Conservation (phyloP, 108 stramenopile genomes). For the Pseudonitzschia delicatissima region DNA sequence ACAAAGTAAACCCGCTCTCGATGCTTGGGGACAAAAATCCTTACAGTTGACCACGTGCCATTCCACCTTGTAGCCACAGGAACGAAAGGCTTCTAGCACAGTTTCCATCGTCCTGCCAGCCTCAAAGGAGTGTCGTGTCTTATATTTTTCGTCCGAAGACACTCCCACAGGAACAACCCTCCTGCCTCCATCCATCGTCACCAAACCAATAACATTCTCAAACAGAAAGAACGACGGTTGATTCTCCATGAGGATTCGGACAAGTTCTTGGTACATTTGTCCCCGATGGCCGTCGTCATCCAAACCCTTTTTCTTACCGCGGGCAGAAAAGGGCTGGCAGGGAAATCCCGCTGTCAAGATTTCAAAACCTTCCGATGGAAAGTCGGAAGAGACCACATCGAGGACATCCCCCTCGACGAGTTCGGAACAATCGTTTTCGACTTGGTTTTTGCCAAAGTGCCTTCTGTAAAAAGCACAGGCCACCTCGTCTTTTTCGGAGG, state of each 20-base stretch:
- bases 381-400: constrained; percentile 27
- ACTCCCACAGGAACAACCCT: no score
- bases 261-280: constrained; percentile 26
- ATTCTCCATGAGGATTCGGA: constrained; percentile 18
- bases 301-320: constrained; percentile 10
- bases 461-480: constrained; percentile 42
- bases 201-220: no score
- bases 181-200: no score
- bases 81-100: no score
- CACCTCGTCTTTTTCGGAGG: constrained; percentile 48
- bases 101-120: no score
- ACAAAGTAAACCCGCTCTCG: no score
- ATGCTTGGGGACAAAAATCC: no score
- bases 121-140: no score
- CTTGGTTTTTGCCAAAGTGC: constrained; percentile 35
- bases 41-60: no score
- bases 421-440: no score
- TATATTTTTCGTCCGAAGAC: no score
- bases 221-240: constrained; percentile 27
- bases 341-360: constrained; percentile 37
- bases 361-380: constrained; percentile 44
- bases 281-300: constrained; percentile 25
- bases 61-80: no score
- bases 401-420: constrained; percentile 49
- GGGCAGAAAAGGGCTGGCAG: constrained; percentile 29